phyloP scores from a whole-genome alignment of 805 yeast genomes.

The Kazachstania viticola region DNA sequence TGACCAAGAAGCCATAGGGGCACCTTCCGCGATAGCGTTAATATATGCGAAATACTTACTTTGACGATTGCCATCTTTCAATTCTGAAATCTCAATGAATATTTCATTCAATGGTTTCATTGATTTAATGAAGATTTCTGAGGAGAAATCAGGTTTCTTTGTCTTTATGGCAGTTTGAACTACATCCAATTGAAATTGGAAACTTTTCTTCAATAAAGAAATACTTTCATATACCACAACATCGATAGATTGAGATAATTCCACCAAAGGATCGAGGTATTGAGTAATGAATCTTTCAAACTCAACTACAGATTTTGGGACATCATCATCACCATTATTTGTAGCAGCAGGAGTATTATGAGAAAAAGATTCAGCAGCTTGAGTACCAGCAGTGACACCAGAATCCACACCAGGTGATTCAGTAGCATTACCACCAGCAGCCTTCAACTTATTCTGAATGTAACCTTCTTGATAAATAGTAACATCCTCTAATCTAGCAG shows the following conservation, averaged over 20 bases:
- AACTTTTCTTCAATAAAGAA: slow-evolving; percentile 41
- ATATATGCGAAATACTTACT: slow-evolving; percentile 58
- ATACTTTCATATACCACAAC: slow-evolving; percentile 40
- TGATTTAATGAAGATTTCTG: slow-evolving; percentile 42
- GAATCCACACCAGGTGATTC: slow-evolving; percentile 6
- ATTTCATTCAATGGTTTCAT: slow-evolving; percentile 57
- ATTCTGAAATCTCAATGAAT: slow-evolving; percentile 43
- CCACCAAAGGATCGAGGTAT: slow-evolving; percentile 48
- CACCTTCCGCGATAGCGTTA: slow-evolving; percentile 79
- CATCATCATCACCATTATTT: slow-evolving; percentile 8
- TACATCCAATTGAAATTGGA: slow-evolving; percentile 42
- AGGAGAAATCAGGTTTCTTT: slow-evolving; percentile 50
- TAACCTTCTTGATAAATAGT: slow-evolving; percentile 65
- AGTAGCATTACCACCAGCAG: neutral
- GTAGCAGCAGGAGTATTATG: slow-evolving; percentile 4
- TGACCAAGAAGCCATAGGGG: slow-evolving; percentile 87
- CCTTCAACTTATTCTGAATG: slow-evolving; percentile 25
- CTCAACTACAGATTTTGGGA: slow-evolving; percentile 36
- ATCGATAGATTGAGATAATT: slow-evolving; percentile 29
- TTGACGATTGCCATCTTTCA: slow-evolving; percentile 67
- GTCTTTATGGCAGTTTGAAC: slow-evolving; percentile 48
- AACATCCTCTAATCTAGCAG: slow-evolving; percentile 83
- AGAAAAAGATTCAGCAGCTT: slow-evolving; percentile 1
- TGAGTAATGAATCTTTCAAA: slow-evolving; percentile 45
- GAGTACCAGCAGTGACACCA: slow-evolving; percentile 10